Percentiles rank a stretch among this genome's conserved stretches.
These are phyloP conservation scores for Diaporthe ilicicola DNA, from an alignment of 2,329 filamentous ascomycete species.

Conservation along the genomic window DNA sequence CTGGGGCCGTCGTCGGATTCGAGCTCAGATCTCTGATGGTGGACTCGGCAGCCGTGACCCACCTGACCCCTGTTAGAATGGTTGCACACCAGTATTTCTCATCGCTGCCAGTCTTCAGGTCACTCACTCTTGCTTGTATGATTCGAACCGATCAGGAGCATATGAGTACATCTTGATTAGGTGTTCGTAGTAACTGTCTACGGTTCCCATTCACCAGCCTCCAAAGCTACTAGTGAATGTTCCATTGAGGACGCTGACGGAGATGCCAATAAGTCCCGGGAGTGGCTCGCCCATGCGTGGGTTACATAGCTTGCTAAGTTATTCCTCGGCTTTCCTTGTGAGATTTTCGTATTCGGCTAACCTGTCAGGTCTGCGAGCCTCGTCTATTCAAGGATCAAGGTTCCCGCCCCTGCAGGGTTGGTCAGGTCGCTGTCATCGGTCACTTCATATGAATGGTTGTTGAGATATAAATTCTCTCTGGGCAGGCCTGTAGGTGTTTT, in stretches of 20 bases:
- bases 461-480: background rate
- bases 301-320: background rate
- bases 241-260: conserved; percentile 1
- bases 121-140: conserved; percentile 2
- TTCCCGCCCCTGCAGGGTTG: conserved; percentile 3
- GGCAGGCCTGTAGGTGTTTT: conserved; percentile 5
- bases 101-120: rapidly evolving
- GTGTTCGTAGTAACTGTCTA: conserved; percentile 23
- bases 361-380: conserved; percentile 17
- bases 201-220: conserved; percentile 18
- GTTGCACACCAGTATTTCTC: too few species aligned
- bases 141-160: conserved; percentile 7
- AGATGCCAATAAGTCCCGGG: conserved; percentile 1
- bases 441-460: conserved; percentile 16
- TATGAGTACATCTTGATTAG: conserved; percentile 24
- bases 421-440: background rate
- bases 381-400: conserved; percentile 17
- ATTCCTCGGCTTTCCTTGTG: background rate
- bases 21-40: conserved; percentile 19
- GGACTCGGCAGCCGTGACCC: conserved; percentile 11
- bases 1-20: conserved; percentile 10
- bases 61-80: background rate
- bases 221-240: background rate
- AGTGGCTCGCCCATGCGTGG: background rate
- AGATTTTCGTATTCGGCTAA: conserved; percentile 8